Evolutionary conservation across 2,329 filamentous ascomycete species (phyloP).

Genomic region (Cladosporium sp.): DNA sequence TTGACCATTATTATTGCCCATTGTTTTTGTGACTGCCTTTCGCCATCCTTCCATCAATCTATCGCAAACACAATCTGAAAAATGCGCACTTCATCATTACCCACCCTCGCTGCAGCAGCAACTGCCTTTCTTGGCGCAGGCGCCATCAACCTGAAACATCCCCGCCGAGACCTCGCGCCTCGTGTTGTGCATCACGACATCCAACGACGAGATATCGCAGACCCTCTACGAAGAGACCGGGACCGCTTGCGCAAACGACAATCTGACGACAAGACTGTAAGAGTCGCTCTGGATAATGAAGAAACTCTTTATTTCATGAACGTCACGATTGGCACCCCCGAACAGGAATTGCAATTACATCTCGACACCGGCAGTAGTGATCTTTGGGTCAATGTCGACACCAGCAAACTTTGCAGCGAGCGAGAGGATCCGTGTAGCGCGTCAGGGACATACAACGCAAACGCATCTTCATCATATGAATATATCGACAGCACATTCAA

Average conservation of each 20-base stretch:
- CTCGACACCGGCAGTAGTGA: constrained; percentile 61
- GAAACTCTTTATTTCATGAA: constrained; percentile 58
- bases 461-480: constrained; percentile 69
- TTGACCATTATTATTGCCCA: not conserved
- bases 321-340: constrained; percentile 53
- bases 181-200: constrained; percentile 48
- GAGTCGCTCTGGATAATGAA: constrained; percentile 51
- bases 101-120: constrained; percentile 25
- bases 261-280: constrained; percentile 34
- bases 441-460: constrained; percentile 64
- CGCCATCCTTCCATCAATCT: not conserved
- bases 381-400: constrained; percentile 61
- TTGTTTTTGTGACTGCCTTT: not conserved
- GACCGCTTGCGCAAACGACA: constrained; percentile 43
- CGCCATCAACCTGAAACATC: constrained; percentile 27
- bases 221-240: constrained; percentile 37
- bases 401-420: constrained; percentile 55
- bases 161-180: constrained; percentile 29
- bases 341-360: constrained; percentile 51
- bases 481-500: constrained; percentile 75
- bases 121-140: constrained; percentile 19
- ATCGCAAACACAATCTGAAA: not conserved
- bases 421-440: constrained; percentile 48
- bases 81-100: constrained; percentile 23
- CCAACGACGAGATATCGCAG: constrained; percentile 41